Evolutionary conservation across 345 rosid species (phyloP).

Genomic region (Clarkia xantiana): DNA sequence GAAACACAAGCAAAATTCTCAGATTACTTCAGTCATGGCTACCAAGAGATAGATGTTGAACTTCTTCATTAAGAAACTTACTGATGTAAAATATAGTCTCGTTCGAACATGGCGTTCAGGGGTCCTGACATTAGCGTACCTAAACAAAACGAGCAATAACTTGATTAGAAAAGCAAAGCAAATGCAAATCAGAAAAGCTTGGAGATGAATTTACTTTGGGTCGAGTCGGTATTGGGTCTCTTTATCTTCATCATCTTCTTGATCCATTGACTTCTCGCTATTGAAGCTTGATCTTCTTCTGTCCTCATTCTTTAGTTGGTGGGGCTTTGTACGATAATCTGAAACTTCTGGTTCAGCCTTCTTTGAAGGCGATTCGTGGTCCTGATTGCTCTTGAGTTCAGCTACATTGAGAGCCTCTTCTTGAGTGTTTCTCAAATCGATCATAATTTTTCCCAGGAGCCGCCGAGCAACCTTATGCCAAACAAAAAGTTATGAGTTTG

Average conservation of each 20-base stretch:
- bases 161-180: not conserved
- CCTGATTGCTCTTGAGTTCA: slow-evolving; percentile 67
- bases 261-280: slow-evolving; percentile 57
- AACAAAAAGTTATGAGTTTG: not conserved
- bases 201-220: slow-evolving; percentile 43
- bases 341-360: slow-evolving; percentile 39
- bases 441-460: slow-evolving; percentile 85
- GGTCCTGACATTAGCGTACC: slow-evolving; percentile 95
- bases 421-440: slow-evolving; percentile 86
- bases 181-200: slow-evolving; percentile 4
- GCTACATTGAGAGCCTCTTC: slow-evolving; percentile 95
- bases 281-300: slow-evolving; percentile 45
- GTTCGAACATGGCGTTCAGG: slow-evolving; percentile 98
- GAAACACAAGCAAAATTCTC: not conserved
- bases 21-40: not conserved
- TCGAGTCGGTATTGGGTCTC: slow-evolving; percentile 79
- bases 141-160: slow-evolving; percentile 13
- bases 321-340: slow-evolving; percentile 39
- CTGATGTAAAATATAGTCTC: slow-evolving; percentile 99
- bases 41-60: not conserved
- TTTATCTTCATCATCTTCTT: slow-evolving; percentile 84
- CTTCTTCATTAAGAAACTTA: slow-evolving; percentile 23
- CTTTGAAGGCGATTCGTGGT: slow-evolving; percentile 29
- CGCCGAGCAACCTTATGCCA: slow-evolving; percentile 71
- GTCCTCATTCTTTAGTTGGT: slow-evolving; percentile 44